Base-by-base conservation (phyloP, 2,329 filamentous ascomycete species). In the Albophoma yamanashiensis region DNA sequence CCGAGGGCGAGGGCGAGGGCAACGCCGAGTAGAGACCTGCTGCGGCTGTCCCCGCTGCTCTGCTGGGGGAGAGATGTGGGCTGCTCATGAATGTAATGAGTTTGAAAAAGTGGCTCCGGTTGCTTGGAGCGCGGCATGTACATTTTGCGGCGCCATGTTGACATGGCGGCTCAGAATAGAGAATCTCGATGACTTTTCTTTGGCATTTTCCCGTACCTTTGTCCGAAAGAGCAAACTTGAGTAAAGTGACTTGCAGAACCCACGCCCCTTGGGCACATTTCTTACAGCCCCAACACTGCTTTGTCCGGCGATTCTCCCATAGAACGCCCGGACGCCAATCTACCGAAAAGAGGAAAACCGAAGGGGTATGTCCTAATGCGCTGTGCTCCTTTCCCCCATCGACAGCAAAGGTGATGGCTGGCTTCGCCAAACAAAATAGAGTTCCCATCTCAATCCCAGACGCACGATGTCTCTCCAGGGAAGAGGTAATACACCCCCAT, bases 1-100 rank as follows among this genome's bases (percentile, higher is more conserved):
- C 79, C 66, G 82, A 79, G 58, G 81, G 79, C 55, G 69, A 70
- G 61, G 71, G 65, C 57, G 69, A 62, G 34, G 63, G 56, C 7
- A 34, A 67, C 22, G 71, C 75, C 43, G 69, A 72, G 67, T 70
- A 70, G 61, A 59, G 8, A 7, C 4, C 47, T 17, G 22, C 14
- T 8, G 45, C 47, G 31, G 47, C 17, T 34, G 15, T 34, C 50
- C 11, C 14, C 9, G 31, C 22, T 53, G 14, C 53, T 53, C n/a
- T 55, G 53, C 14, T 38, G n/a, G n/a, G 1, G 34, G 11, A 17
- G 14, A n/a, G 5, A 47, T 40, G 8, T 25, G n/a, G 53, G 36
- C 27, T 34, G 31, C 50, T 36, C 50, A 36, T 36, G 50, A 53
- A 36, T 34, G 17, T 53, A 53, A 53, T 36, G 50, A 53, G 50